Percentiles rank a stretch among this genome's conserved stretches.
phyloP scores from a whole-genome alignment of 2,329 filamentous ascomycete species.

The Talaromyces sp. region DNA sequence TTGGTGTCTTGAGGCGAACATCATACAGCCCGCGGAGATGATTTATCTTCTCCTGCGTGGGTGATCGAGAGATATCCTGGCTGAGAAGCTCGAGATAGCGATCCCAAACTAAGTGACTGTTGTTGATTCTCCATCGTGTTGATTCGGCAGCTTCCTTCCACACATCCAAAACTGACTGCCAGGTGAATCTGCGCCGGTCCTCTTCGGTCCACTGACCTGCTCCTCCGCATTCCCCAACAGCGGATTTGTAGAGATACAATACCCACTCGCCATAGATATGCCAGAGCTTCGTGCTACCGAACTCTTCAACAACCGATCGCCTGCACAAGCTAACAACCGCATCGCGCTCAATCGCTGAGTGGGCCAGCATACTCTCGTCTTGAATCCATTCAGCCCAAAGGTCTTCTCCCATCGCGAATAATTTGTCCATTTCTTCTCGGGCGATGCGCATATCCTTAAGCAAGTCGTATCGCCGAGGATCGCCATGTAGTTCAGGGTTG shows the following conservation, averaged over 20 bases:
- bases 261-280: constrained; percentile 65
- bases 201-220: constrained; percentile 55
- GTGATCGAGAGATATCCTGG: constrained; percentile 54
- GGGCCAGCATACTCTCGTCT: constrained; percentile 62
- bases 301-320: constrained; percentile 63
- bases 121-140: constrained; percentile 63
- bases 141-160: constrained; percentile 60
- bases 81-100: constrained; percentile 59
- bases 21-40: constrained; percentile 56
- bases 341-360: constrained; percentile 59
- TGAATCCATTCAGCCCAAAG: constrained; percentile 66
- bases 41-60: constrained; percentile 52
- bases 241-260: constrained; percentile 58
- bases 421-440: constrained; percentile 62
- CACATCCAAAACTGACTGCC: constrained; percentile 57
- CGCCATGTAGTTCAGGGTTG: constrained; percentile 47
- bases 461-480: constrained; percentile 50
- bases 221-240: constrained; percentile 40
- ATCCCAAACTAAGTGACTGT: constrained; percentile 65
- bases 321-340: constrained; percentile 62
- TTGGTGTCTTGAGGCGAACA: constrained; percentile 59
- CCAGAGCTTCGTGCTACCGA: constrained; percentile 64
- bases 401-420: constrained; percentile 65
- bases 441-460: constrained; percentile 50
- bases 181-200: constrained; percentile 60